phyloP scores from a whole-genome alignment of 768 basidiomycete species.

The Leccinellum luteum region DNA sequence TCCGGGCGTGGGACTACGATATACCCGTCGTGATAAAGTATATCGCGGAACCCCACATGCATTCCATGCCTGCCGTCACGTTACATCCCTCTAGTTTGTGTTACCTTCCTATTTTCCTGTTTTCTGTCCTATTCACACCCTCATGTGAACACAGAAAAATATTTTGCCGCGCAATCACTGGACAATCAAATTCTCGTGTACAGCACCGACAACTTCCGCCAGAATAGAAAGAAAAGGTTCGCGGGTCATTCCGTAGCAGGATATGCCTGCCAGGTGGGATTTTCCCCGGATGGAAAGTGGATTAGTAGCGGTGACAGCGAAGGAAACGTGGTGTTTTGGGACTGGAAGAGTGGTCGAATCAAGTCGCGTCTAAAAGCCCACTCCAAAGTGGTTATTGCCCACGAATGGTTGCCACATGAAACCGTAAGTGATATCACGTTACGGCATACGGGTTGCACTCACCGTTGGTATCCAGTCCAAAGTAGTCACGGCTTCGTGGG shows the following conservation, averaged over 20 bases:
- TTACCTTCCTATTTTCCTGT: constrained; percentile 4
- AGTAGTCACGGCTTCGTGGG: constrained; percentile 96
- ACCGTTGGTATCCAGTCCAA: constrained; percentile 65
- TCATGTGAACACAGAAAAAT: constrained; percentile 62
- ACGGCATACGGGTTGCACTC: constrained; percentile 1
- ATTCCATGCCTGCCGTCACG: constrained; percentile 98
- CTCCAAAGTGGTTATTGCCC: constrained; percentile 94
- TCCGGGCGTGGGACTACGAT: constrained; percentile 99
- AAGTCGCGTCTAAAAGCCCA: constrained; percentile 88
- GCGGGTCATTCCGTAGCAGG: constrained; percentile 97
- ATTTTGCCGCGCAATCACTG: constrained; percentile 94
- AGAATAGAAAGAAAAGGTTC: constrained; percentile 98
- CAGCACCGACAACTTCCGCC: constrained; percentile 96
- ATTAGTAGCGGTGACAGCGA: constrained; percentile 95
- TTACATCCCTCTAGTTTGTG: constrained; percentile 90
- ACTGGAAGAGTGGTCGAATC: constrained; percentile 98
- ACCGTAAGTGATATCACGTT: constrained; percentile 56
- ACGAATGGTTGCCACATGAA: constrained; percentile 98
- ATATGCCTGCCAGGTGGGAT: constrained; percentile 95
- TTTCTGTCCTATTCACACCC: constrained; percentile 17
- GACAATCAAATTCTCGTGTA: constrained; percentile 99
- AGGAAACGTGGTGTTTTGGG: constrained; percentile 98
- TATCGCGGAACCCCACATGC: constrained; percentile 99
- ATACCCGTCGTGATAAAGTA: constrained; percentile 99
- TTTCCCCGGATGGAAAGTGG: constrained; percentile 98